Percentiles rank a stretch among this genome's conserved stretches.
These are phyloP conservation scores for Fragaria iinumae DNA, from an alignment of 306 rosid species.

Conservation along the genomic window DNA sequence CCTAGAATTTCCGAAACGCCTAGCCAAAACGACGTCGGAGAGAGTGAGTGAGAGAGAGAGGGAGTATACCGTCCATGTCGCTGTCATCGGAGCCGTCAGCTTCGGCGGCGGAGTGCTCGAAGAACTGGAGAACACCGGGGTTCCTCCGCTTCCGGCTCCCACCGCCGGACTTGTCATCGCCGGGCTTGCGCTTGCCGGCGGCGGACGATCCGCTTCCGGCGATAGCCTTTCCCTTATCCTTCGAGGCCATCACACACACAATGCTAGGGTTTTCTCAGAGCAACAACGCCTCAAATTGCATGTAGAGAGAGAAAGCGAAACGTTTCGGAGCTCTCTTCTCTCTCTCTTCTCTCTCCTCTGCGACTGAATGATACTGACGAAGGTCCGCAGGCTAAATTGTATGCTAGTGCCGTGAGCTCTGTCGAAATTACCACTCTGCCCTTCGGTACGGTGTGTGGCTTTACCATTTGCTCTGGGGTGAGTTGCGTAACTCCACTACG, in stretches of 20 bases:
- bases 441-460: not conserved
- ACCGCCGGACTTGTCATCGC: slow-evolving; percentile 46
- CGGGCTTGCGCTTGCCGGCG: slow-evolving; percentile 42
- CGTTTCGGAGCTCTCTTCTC: not conserved
- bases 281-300: not conserved
- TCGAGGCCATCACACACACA: slow-evolving; percentile 17
- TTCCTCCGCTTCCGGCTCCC: slow-evolving; percentile 47
- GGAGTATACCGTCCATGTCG: slow-evolving; percentile 49
- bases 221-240: slow-evolving; percentile 73
- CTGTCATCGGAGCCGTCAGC: slow-evolving; percentile 42
- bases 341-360: not conserved
- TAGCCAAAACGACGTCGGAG: not conserved
- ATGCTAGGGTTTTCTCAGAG: slow-evolving; percentile 26
- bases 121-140: slow-evolving; percentile 59
- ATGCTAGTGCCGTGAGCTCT: not conserved
- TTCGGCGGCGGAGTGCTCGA: slow-evolving; percentile 57
- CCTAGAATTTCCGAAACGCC: slow-evolving; percentile 18
- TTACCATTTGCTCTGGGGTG: not conserved
- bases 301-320: not conserved
- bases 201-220: slow-evolving; percentile 40
- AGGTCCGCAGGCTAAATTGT: not conserved
- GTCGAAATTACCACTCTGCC: not conserved
- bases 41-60: not conserved
- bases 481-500: not conserved
- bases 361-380: not conserved